phyloP scores from a whole-genome alignment of 2,329 filamentous ascomycete species.

The Chrysoporthe puriensis region DNA sequence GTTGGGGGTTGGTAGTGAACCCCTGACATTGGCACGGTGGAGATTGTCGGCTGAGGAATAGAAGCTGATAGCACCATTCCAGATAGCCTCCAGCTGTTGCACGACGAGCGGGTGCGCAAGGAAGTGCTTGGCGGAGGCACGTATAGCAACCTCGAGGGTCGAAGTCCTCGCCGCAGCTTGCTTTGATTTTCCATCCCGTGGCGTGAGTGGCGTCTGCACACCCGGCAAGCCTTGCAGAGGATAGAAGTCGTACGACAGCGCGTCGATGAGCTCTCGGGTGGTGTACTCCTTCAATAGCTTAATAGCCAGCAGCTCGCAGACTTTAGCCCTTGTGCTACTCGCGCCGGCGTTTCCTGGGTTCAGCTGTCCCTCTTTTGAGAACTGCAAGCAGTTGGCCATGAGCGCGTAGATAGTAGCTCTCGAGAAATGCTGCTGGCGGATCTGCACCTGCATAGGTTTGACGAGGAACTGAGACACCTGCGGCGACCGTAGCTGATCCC shows the following conservation, averaged over 20 bases:
- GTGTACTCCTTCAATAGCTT: slow-evolving; percentile 88
- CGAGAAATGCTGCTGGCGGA: slow-evolving; percentile 80
- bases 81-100: slow-evolving; percentile 94
- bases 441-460: slow-evolving; percentile 92
- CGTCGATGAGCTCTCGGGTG: slow-evolving; percentile 89
- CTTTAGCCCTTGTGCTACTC: slow-evolving; percentile 80
- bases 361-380: slow-evolving; percentile 81
- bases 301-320: slow-evolving; percentile 89
- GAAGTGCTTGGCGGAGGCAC: slow-evolving; percentile 90
- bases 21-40: slow-evolving; percentile 61
- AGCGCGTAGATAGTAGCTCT: slow-evolving; percentile 86
- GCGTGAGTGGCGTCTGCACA: slow-evolving; percentile 43
- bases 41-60: slow-evolving; percentile 85
- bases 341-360: slow-evolving; percentile 84
- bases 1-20: slow-evolving; percentile 17
- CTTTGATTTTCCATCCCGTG: slow-evolving; percentile 48
- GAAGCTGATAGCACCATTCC: slow-evolving; percentile 94
- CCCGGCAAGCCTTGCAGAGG: slow-evolving; percentile 79
- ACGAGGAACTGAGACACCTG: slow-evolving; percentile 95
- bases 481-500: slow-evolving; percentile 94
- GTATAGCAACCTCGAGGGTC: slow-evolving; percentile 89
- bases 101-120: slow-evolving; percentile 89
- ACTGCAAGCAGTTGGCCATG: slow-evolving; percentile 92
- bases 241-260: slow-evolving; percentile 92
- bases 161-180: slow-evolving; percentile 76